These are phyloP conservation scores for Plectosphaerella sp. DNA, from an alignment of 2,329 filamentous ascomycete genomes.

Conservation along the genomic window DNA sequence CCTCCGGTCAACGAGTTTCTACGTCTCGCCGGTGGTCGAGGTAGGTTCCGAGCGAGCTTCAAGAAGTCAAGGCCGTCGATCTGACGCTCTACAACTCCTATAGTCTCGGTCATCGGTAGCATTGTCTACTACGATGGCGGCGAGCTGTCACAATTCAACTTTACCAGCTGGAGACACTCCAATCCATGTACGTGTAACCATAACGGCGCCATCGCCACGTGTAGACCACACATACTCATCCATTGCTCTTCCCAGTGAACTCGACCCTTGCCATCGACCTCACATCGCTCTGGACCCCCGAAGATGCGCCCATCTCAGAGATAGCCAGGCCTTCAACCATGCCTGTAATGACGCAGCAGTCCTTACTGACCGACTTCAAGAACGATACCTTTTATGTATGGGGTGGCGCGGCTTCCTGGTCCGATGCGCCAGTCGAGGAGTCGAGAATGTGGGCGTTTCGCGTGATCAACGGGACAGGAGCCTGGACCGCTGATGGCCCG, in stretches of 20 bases:
- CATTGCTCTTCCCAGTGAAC: constrained; percentile 4
- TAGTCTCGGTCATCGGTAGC: constrained; percentile 22
- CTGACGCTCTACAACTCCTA: neutral
- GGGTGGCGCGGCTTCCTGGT: constrained; percentile 5
- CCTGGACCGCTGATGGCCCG: constrained; percentile 6
- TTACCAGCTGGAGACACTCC: neutral
- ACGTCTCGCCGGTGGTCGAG: neutral
- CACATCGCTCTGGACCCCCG: constrained; percentile 6
- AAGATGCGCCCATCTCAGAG: constrained; percentile 1
- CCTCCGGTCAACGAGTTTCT: neutral
- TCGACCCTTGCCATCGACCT: constrained; percentile 9
- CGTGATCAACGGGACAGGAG: constrained; percentile 4
- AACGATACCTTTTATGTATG: constrained; percentile 6
- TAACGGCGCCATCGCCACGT: neutral
- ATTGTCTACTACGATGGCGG: constrained; percentile 34
- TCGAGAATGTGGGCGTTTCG: constrained; percentile 8
- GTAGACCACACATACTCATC: neutral
- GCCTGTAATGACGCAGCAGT: constrained; percentile 2
- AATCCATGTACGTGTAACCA: constrained; percentile 1
- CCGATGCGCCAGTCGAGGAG: neutral
- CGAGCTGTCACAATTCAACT: constrained; percentile 17
- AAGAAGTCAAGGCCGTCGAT: neutral
- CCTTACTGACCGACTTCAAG: constrained; percentile 1
- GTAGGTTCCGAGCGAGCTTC: neutral
- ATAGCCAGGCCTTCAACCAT: constrained; percentile 1